phyloP scores from a whole-genome alignment of 2,329 filamentous ascomycete species.

The Thelonectria blattea region DNA sequence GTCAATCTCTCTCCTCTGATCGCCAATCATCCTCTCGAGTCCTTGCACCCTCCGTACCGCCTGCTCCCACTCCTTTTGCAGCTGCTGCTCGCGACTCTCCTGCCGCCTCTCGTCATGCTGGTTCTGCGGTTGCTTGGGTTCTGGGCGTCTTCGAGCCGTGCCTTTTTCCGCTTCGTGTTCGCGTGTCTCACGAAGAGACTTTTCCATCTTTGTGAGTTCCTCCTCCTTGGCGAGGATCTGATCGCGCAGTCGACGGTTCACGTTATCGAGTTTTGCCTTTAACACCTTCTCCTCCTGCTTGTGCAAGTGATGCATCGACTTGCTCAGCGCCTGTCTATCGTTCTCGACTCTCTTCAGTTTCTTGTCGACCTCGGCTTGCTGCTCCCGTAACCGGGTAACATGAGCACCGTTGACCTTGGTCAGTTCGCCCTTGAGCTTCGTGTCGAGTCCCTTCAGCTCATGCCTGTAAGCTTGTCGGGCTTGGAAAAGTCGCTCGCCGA shows the following conservation, averaged over 20 bases:
- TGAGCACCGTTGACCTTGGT: not conserved
- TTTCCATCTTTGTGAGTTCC: not conserved
- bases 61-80: not conserved
- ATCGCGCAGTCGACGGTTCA: not conserved
- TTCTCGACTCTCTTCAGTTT: not conserved
- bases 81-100: not conserved
- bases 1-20: not conserved
- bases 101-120: not conserved
- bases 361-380: not conserved
- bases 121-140: not conserved
- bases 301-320: conserved; percentile 11
- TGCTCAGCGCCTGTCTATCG: not conserved
- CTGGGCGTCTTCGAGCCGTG: not conserved
- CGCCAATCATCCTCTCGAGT: not conserved
- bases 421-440: not conserved
- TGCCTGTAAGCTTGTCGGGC: not conserved
- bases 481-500: not conserved
- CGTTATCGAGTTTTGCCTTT: not conserved
- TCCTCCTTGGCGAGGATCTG: not conserved
- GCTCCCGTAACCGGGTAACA: not conserved
- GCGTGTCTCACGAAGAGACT: not conserved
- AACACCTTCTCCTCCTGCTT: not conserved
- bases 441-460: not conserved
- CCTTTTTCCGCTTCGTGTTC: not conserved
- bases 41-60: not conserved